Conservation (phyloP, 2,329 filamentous ascomycete species). For the Penicillium sp. region DNA sequence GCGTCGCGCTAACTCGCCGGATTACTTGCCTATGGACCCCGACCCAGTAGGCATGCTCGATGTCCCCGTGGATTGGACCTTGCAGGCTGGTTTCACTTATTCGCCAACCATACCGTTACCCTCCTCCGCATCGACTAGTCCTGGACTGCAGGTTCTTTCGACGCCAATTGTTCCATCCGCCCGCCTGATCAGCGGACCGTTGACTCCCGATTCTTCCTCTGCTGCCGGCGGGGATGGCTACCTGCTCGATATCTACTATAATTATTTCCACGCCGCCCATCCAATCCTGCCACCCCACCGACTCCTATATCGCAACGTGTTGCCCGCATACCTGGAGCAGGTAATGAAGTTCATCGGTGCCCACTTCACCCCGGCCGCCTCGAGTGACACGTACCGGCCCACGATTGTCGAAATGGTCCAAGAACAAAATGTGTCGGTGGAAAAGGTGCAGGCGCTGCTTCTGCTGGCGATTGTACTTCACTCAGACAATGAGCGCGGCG, state of each 20-base stretch:
- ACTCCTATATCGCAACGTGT: constrained; percentile 37
- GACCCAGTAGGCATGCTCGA: constrained; percentile 29
- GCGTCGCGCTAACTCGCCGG: constrained; percentile 38
- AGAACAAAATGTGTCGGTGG: constrained; percentile 49
- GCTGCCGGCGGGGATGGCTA: constrained; percentile 36
- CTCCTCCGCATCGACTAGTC: constrained; percentile 26
- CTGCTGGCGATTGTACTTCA: constrained; percentile 76
- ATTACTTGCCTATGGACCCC: constrained; percentile 52
- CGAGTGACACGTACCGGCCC: constrained; percentile 46
- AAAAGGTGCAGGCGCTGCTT: constrained; percentile 74
- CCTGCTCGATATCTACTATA: constrained; percentile 56
- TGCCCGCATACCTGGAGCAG: constrained; percentile 50
- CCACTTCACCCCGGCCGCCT: constrained; percentile 50
- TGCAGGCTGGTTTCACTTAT: constrained; percentile 36
- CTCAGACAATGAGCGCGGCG: constrained; percentile 68
- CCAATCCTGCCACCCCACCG: constrained; percentile 55
- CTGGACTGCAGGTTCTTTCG: constrained; percentile 23
- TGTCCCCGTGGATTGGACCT: constrained; percentile 42
- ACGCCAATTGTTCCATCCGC: constrained; percentile 17
- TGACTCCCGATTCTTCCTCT: constrained; percentile 39
- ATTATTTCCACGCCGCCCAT: constrained; percentile 55
- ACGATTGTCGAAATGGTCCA: constrained; percentile 32
- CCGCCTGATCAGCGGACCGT: constrained; percentile 25
- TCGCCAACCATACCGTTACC: constrained; percentile 23
- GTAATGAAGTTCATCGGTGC: constrained; percentile 58